Base-by-base conservation (phyloP, 345 rosid genomes). In the Populus davidiana region DNA sequence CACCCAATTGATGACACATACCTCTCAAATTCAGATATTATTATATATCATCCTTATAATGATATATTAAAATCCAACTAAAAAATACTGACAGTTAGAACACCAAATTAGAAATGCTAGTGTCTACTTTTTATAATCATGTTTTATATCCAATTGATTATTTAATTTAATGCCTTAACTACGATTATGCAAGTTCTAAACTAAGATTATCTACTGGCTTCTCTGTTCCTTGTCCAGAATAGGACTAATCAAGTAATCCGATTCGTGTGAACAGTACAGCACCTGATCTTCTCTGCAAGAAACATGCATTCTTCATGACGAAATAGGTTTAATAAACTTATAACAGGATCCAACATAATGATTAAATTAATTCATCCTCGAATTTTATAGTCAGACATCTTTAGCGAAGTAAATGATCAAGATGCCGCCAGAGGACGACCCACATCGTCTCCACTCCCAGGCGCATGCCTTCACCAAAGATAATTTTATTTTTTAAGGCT, bases 391-490 rank as follows among this genome's bases (percentile, higher is more conserved):
- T 9, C 0, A 56, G 11, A n/a, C 27, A 56, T 56, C n/a, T 56
- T 56, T 56, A n/a, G 62, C 13, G 1, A 8, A 21, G 27, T 56
- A n/a, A 12, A 59, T 31, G n/a, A 35, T 25, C 18, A 29, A 74
- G 35, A 54, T 77, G 86, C 86, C 78, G 80, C 78, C 85, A 75
- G 68, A 52, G 56, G 82, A 79, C 79, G 68, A 83, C 70, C 83
- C 81, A 79, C 74, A 50, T 29, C 77, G 78, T 85, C 83, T 77
- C 81, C 65, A 82, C 79, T 75, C 50, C 71, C 10, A 38, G 39
- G 62, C 82, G 88, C 89, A 83, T 86, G 87, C 89, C 67, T 80
- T 23, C 61, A 54, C 77, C 49, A 76, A 63, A 72, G 59, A 54
- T 35, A 54, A 38, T 13, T n/a, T 27, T 27, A 27, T 27, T 75